Conservation (phyloP, 78 protist genomes). For the Ministeria vibrans region DNA sequence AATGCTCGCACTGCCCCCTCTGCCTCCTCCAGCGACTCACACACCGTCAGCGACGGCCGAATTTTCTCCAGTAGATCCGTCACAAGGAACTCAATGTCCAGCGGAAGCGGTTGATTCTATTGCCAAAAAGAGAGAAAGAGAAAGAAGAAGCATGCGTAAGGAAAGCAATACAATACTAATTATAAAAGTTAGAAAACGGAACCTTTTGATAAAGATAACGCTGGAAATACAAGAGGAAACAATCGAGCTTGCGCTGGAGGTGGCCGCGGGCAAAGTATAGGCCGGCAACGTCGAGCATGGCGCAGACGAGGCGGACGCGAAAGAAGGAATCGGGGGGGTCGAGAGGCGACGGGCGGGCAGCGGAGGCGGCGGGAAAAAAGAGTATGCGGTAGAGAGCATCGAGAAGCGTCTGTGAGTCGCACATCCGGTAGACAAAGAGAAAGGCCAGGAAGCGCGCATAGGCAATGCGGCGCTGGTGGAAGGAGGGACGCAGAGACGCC, state of each 20-base stretch:
- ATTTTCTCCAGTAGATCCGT: neutral
- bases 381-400: slow-evolving; percentile 20
- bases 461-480: slow-evolving; percentile 44
- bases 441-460: too few species aligned
- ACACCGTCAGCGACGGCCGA: neutral
- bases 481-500: slow-evolving; percentile 1
- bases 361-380: neutral
- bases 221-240: slow-evolving; percentile 19
- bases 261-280: neutral
- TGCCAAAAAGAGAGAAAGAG: neutral
- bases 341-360: neutral
- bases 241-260: slow-evolving; percentile 1
- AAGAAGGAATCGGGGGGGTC: slow-evolving; percentile 14
- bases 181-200: too few species aligned
- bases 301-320: slow-evolving; percentile 23
- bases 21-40: slow-evolving; percentile 1
- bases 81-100: slow-evolving; percentile 10
- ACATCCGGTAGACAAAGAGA: slow-evolving; percentile 45
- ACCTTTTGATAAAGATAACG: slow-evolving; percentile 1
- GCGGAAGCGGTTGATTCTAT: slow-evolving; percentile 17
- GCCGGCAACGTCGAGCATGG: slow-evolving; percentile 9
- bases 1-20: neutral
- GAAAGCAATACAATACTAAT: too few species aligned
- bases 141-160: slow-evolving; percentile 11
- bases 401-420: slow-evolving; percentile 24